Evolutionary conservation across 2,329 filamentous ascomycete species (phyloP).

Genomic region (Seiridium cupressi): DNA sequence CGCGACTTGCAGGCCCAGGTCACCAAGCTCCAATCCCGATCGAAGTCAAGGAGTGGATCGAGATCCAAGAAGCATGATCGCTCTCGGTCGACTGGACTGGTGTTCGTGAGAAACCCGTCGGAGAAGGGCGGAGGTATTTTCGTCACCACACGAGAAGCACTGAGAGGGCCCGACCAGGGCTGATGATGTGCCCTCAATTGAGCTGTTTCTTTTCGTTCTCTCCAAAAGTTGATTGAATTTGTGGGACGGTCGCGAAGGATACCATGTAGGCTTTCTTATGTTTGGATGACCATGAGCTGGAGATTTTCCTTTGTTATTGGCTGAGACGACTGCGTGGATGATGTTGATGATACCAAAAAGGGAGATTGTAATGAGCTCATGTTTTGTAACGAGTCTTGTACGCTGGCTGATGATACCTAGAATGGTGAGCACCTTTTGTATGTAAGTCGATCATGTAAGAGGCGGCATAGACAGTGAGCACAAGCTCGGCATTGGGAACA

Average conservation of each 20-base stretch:
- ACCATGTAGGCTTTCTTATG: background rate
- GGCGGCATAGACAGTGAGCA: constrained; percentile 3
- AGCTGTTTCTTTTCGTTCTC: background rate
- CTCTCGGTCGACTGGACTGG: constrained; percentile 20
- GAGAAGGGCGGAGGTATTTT: constrained; percentile 19
- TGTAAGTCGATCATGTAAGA: constrained; percentile 2
- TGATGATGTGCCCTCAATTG: constrained; percentile 11
- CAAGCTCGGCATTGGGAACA: constrained; percentile 2
- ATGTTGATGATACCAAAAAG: background rate
- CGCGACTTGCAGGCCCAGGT: constrained; percentile 16
- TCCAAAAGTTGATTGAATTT: background rate
- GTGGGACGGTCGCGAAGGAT: background rate
- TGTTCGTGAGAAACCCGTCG: constrained; percentile 24
- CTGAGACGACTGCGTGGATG: background rate
- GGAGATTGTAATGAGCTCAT: background rate
- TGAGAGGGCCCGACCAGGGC: constrained; percentile 12
- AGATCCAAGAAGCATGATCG: constrained; percentile 21
- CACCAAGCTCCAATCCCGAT: constrained; percentile 12
- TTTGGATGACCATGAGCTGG: background rate
- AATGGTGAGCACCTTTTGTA: background rate
- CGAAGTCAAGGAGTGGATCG: constrained; percentile 24
- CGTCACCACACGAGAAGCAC: constrained; percentile 25
- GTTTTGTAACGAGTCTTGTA: constrained; percentile 6
- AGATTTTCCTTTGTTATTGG: background rate
- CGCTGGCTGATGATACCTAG: background rate